Base-by-base conservation (phyloP, 169 alveolate genomes). In the Cryptosporidium canis region DNA sequence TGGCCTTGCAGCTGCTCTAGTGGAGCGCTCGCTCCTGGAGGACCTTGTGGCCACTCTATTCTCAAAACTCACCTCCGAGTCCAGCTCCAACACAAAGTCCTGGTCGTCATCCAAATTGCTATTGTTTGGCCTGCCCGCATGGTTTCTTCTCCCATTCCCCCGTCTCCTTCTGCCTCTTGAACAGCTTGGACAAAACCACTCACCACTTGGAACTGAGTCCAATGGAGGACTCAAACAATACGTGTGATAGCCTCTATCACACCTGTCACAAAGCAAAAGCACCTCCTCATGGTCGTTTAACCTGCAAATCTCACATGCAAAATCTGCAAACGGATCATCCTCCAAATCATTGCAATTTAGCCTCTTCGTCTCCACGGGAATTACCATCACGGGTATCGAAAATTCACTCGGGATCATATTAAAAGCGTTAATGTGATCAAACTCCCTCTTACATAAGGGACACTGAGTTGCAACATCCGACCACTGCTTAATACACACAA, bases 131-230 rank as follows among this genome's bases (percentile, higher is more conserved):
- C 66, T 44, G 31, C 44, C 53, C 18, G 43, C 33, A 51, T 66
- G 33, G 18, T 43, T 39, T 12, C 56, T 51, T 71, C 70, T 71
- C 27, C 37, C 53, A n/a, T 48, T 71, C 29, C 43, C 18, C 27
- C 85, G 33, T 33, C 58, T 71, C 33, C 85, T 71, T 71, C 85
- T 71, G 24, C 67, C 66, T 39, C 61, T 67, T 43, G 61, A 18
- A 67, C 95, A 92, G 14, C 91, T 90, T 7, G 72, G 82, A 63
- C 95, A 92, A 83, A 83, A 83, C 95, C 95, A 92, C n/a, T 90
- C 90, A 31, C 90, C 95, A 45, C 90, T 83, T 12, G 95, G 95
- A 35, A 92, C 92, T 21, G 77, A 85, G 8, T 66, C 72, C 45
- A 92, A 87, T 3, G 95, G 95, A 44, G 93, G 93, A 9, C 70